Conservation (phyloP, 2,329 filamentous ascomycete genomes). For the Neonectria coccinea region DNA sequence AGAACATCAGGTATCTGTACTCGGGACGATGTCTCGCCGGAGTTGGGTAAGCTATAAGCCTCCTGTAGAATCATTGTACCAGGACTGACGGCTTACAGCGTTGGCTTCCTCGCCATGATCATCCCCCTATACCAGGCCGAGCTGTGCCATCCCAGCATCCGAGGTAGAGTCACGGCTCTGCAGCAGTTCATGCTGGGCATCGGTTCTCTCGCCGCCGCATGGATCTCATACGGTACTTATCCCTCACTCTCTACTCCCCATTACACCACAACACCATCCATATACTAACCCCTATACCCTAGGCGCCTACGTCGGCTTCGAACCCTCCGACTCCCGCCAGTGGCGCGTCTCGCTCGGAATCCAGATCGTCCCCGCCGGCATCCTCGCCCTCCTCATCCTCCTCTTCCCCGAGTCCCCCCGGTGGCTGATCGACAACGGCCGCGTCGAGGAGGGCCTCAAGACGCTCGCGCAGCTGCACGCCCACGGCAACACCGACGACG, state of each 20-base stretch:
- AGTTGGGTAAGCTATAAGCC: conserved; percentile 55
- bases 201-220: conserved; percentile 77
- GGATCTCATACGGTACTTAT: conserved; percentile 75
- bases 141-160: conserved; percentile 80
- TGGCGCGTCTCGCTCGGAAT: conserved; percentile 67
- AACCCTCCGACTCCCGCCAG: conserved; percentile 46
- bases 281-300: conserved; percentile 8
- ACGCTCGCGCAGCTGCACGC: conserved; percentile 78
- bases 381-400: conserved; percentile 73
- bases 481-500: conserved; percentile 72
- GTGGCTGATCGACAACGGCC: conserved; percentile 81
- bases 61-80: background rate
- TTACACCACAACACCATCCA: too few relatives aligned
- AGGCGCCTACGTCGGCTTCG: conserved; percentile 49
- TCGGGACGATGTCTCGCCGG: conserved; percentile 77
- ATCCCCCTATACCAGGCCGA: conserved; percentile 80
- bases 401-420: conserved; percentile 78
- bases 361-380: conserved; percentile 75
- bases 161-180: conserved; percentile 78
- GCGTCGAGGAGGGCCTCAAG: conserved; percentile 71
- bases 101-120: conserved; percentile 56
- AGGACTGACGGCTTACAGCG: conserved; percentile 50
- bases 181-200: conserved; percentile 89
- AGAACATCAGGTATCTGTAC: conserved; percentile 70
- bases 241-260: background rate